Base-by-base conservation (phyloP, 768 basidiomycete genomes). In the Exsudoporus frostii region DNA sequence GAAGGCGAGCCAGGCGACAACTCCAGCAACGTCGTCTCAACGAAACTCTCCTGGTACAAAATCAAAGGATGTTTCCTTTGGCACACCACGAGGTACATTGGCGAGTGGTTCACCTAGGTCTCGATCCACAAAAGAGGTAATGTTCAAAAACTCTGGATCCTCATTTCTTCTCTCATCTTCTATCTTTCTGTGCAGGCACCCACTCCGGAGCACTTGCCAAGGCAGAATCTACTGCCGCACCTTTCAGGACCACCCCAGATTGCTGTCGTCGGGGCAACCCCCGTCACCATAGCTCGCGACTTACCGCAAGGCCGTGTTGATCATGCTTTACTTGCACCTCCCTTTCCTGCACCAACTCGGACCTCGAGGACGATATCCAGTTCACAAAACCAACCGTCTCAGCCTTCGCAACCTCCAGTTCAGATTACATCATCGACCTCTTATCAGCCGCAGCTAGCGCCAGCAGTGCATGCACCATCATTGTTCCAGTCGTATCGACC, bases 191-290 rank as follows among this genome's bases (percentile, higher is more conserved):
- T 41, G 9, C 27, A 69, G 68, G 37, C 59, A 24, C 51, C 60
- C 14, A 60, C 63, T 38, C 61, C 58, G 5, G 67, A 69, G 47
- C 51, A 61, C 14, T 30, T 39, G 17, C 20, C 48, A 2, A 51
- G 34, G 45, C 57, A 53, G 34, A 59, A 48, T 53, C 25, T 57
- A 43, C 56, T 36, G 20, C 47, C 38, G 15, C 47, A 60, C 15
- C 48, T 57, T 45, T 25, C 49, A 45, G 61, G 47, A 34, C 63
- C 58, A 24, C 68, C 68, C 4, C 68, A 71, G 45, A 70, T 70
- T 17, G 60, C 68, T 24, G 58, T 70, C 19, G 64, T 70, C 11
- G 65, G 62, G 25, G 65, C 68, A 44, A 71, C 68, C 20, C 68
- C 68, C 5, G 20, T 60, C 19, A 38, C 59, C 14, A 34, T 49